Evolutionary conservation across 129 eudicot genomes (phyloP).

Genomic region (Arctium lappa): DNA sequence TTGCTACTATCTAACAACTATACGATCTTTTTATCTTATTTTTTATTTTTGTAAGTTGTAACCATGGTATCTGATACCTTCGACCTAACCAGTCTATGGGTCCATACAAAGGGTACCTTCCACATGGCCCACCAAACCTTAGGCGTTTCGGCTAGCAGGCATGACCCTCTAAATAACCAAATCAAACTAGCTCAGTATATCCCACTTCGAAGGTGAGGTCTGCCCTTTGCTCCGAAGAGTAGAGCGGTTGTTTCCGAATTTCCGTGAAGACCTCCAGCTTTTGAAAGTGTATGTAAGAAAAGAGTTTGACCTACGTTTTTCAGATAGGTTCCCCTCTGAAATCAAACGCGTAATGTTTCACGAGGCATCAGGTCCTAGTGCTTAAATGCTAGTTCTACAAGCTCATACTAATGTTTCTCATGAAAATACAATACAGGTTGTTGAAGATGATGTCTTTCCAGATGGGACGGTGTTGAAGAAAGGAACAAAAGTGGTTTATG

Average conservation of each 20-base stretch:
- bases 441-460: constrained; percentile 84
- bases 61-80: neutral
- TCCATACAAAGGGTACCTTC: too few species aligned
- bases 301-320: too few species aligned
- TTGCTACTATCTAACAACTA: constrained; percentile 8
- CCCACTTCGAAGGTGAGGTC: too few species aligned
- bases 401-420: constrained; percentile 2
- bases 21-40: neutral
- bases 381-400: neutral
- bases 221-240: too few species aligned
- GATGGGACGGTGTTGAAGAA: constrained; percentile 74
- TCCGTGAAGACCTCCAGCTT: too few species aligned
- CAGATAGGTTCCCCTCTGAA: too few species aligned
- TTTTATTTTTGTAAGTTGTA: neutral
- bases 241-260: too few species aligned
- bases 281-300: too few species aligned
- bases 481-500: constrained; percentile 87
- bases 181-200: too few species aligned
- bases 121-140: neutral
- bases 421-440: constrained; percentile 37
- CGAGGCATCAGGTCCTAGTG: too few species aligned
- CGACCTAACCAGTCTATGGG: neutral
- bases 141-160: neutral
- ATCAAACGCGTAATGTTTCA: neutral
- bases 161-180: too few species aligned